Conservation (phyloP, 75 land plant genomes). For the Isoetes taiwanensis region DNA sequence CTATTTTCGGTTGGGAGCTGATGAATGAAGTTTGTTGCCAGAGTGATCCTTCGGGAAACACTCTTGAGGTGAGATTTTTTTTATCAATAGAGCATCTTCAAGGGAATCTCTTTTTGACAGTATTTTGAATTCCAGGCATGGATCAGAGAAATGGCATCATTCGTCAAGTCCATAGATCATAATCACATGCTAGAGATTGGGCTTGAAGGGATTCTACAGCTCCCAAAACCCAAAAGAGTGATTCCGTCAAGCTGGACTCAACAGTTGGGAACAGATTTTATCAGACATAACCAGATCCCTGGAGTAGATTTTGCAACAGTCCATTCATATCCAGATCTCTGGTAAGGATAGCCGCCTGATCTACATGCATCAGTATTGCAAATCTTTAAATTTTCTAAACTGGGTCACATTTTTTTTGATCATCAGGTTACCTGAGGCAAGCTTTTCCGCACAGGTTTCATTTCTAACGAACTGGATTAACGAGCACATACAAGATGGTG, state of each 20-base stretch:
- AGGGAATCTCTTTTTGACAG: background rate
- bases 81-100: too few species aligned
- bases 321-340: background rate
- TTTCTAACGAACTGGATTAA: background rate
- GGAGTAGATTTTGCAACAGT: slow-evolving; percentile 1
- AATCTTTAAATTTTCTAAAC: background rate
- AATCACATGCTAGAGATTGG: background rate
- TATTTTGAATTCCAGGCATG: slow-evolving; percentile 1
- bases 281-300: slow-evolving; percentile 1
- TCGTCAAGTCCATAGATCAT: background rate
- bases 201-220: background rate
- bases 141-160: background rate
- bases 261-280: background rate
- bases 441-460: background rate
- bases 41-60: slow-evolving; percentile 1
- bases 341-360: background rate
- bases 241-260: background rate
- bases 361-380: background rate
- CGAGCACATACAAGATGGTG: background rate
- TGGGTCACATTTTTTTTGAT: background rate
- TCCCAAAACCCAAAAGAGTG: background rate
- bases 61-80: background rate
- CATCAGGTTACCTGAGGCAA: background rate
- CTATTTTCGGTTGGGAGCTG: background rate
- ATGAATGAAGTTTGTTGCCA: background rate